Conservation (phyloP, 805 yeast genomes). For the Yarrowia sp. region DNA sequence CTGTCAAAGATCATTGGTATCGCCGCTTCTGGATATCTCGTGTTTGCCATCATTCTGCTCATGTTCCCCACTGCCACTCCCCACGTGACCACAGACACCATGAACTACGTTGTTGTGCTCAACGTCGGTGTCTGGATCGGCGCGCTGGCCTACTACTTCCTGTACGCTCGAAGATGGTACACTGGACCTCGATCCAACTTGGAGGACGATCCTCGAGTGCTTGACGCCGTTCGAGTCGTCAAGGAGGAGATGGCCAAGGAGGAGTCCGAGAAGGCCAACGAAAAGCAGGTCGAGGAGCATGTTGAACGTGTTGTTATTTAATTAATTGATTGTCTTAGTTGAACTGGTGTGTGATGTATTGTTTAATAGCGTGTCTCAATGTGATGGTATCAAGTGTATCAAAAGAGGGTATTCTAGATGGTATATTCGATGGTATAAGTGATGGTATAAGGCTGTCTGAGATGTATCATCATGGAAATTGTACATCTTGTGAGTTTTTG, state of each 20-base stretch:
- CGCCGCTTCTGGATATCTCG: conserved; percentile 58
- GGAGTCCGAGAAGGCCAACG: conserved; percentile 21
- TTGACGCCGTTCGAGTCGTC: conserved; percentile 32
- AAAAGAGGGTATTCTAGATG: no score
- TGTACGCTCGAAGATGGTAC: conserved; percentile 62
- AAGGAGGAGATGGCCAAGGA: conserved; percentile 25
- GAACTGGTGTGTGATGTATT: neutral
- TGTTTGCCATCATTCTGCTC: conserved; percentile 61
- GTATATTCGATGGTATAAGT: no score
- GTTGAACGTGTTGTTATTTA: conserved; percentile 32
- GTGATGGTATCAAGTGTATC: no score
- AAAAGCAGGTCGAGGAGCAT: conserved; percentile 11
- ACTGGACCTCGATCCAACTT: conserved; percentile 59
- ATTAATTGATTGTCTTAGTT: conserved; percentile 2
- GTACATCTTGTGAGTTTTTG: no score
- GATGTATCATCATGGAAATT: no score
- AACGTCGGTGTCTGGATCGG: conserved; percentile 67
- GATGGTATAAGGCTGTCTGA: no score
- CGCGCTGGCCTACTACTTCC: conserved; percentile 59
- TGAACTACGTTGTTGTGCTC: conserved; percentile 76
- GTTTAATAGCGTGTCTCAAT: neutral
- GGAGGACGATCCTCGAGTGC: conserved; percentile 35
- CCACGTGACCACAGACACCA: conserved; percentile 52
- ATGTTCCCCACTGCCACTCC: conserved; percentile 63
- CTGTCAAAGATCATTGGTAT: conserved; percentile 57